Conservation (phyloP, 1,284 basidiomycete genomes). For the Boletellus dicymbophilus region DNA sequence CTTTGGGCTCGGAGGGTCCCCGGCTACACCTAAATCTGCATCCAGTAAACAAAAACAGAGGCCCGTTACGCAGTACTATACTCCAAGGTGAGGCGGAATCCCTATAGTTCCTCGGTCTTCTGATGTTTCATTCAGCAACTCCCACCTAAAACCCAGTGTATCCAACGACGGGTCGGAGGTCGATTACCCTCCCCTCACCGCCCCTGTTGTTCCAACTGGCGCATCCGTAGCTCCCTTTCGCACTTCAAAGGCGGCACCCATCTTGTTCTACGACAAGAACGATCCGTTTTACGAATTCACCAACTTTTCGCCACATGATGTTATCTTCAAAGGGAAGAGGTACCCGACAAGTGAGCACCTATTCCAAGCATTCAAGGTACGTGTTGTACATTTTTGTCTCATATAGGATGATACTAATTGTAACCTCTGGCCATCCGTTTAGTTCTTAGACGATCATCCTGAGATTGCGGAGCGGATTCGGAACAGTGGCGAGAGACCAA, state of each 20-base stretch:
- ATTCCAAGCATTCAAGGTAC: conserved; percentile 68
- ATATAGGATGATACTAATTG: background rate
- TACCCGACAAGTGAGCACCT: conserved; percentile 72
- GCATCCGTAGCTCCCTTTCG: conserved; percentile 32
- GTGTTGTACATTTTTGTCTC: conserved; percentile 1
- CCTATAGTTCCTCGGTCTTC: background rate
- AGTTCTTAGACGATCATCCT: conserved; percentile 60
- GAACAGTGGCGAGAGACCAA: conserved; percentile 57
- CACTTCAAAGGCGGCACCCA: conserved; percentile 32
- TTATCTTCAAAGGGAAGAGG: conserved; percentile 53
- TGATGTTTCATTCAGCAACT: conserved; percentile 13
- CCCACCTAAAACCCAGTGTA: conserved; percentile 13
- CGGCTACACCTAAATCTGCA: conserved; percentile 24
- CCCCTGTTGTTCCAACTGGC: conserved; percentile 29
- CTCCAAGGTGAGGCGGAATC: conserved; percentile 16
- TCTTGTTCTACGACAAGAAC: conserved; percentile 63
- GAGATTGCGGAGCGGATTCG: conserved; percentile 65
- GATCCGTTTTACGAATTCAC: conserved; percentile 67
- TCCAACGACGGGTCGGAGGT: conserved; percentile 11
- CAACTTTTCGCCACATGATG: conserved; percentile 64
- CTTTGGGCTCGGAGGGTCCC: conserved; percentile 32
- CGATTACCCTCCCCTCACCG: conserved; percentile 36
- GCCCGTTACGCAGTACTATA: conserved; percentile 28
- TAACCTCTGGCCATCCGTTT: conserved; percentile 1
- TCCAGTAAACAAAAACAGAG: conserved; percentile 20